Conservation (phyloP, 2,329 filamentous ascomycete species). For the Colletotrichum sp. region DNA sequence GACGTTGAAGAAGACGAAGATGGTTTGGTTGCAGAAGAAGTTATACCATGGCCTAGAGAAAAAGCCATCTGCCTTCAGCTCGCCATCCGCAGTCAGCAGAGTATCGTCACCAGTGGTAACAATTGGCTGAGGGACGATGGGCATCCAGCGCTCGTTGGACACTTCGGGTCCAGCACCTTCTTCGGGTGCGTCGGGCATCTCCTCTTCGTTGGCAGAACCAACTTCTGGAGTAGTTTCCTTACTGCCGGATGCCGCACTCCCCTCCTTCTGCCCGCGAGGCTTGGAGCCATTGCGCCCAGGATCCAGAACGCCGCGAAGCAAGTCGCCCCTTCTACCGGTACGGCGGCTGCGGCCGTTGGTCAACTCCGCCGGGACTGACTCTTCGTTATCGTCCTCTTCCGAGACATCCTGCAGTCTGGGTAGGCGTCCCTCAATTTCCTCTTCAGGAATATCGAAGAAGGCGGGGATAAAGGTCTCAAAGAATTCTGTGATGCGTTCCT, state of each 20-base stretch:
- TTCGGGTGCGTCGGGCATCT: conserved; percentile 67
- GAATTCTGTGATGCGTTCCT: conserved; percentile 76
- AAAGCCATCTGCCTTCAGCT: conserved; percentile 77
- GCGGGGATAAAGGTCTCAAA: conserved; percentile 77
- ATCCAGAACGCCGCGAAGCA: conserved; percentile 87
- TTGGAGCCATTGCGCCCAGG: conserved; percentile 74
- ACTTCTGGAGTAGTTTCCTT: conserved; percentile 90
- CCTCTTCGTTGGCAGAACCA: conserved; percentile 78
- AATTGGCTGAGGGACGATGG: conserved; percentile 60
- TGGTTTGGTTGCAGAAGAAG: conserved; percentile 88
- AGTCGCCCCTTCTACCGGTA: conserved; percentile 77
- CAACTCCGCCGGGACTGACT: conserved; percentile 72
- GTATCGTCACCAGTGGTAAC: conserved; percentile 60
- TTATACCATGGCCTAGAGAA: conserved; percentile 85
- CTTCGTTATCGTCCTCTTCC: conserved; percentile 79
- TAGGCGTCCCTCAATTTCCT: conserved; percentile 70
- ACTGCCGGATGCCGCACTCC: conserved; percentile 77
- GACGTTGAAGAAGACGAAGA: conserved; percentile 94
- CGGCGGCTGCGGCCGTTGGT: conserved; percentile 72
- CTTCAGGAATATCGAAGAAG: conserved; percentile 79
- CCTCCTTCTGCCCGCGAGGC: conserved; percentile 76
- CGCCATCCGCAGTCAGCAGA: conserved; percentile 63
- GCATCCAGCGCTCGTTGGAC: conserved; percentile 70
- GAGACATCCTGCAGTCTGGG: conserved; percentile 73
- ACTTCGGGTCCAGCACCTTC: conserved; percentile 66